phyloP scores from a whole-genome alignment of 148 eudicot species.

The Heliosperma pusillum region DNA sequence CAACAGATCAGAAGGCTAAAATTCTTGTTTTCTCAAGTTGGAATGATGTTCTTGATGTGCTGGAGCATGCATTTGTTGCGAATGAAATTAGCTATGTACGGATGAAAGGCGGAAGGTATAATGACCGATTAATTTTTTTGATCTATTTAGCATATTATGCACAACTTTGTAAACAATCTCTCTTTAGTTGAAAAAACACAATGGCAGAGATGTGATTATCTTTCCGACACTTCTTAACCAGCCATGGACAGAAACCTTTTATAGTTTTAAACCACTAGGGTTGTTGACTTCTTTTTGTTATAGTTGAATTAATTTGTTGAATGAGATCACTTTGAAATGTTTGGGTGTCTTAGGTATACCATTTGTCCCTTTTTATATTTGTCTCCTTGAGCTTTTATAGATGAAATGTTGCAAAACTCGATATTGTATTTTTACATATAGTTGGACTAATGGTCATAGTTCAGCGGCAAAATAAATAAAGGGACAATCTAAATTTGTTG shows the following conservation, averaged over 20 bases:
- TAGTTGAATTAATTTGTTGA: too few species aligned
- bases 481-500: neutral
- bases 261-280: too few species aligned
- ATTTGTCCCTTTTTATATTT: too few species aligned
- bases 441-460: neutral
- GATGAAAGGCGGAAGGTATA: slow-evolving; percentile 93
- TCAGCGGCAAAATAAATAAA: neutral
- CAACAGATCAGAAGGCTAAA: slow-evolving; percentile 62
- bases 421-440: too few species aligned
- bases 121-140: neutral
- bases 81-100: slow-evolving; percentile 67
- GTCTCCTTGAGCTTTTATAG: neutral
- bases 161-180: neutral
- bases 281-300: too few species aligned
- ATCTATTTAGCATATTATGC: neutral
- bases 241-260: too few species aligned
- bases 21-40: slow-evolving; percentile 94
- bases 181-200: too few species aligned
- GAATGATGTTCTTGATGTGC: slow-evolving; percentile 93
- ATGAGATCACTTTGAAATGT: too few species aligned
- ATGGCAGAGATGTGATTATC: too few species aligned
- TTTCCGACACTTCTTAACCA: too few species aligned
- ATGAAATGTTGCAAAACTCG: too few species aligned
- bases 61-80: slow-evolving; percentile 81
- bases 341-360: too few species aligned